Evolutionary conservation across 2,329 filamentous ascomycete genomes (phyloP).

Genomic region (Venturia pyrina): DNA sequence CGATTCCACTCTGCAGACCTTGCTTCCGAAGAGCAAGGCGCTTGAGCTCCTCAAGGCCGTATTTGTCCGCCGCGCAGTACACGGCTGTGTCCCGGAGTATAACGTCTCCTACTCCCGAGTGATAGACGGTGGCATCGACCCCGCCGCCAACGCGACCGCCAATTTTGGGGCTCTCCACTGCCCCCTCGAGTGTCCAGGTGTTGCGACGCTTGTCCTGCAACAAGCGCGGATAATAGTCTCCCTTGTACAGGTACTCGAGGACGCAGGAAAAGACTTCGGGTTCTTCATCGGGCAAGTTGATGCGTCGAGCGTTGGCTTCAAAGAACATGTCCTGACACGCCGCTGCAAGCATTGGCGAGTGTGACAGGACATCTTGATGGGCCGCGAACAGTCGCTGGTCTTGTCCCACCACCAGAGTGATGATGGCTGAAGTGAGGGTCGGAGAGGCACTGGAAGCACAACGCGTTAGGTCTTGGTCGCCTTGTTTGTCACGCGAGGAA

Average conservation of each 20-base stretch:
- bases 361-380: conserved; percentile 81
- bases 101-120: conserved; percentile 62
- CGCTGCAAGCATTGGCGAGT: conserved; percentile 74
- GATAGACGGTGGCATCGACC: conserved; percentile 67
- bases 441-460: conserved; percentile 28
- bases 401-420: conserved; percentile 74
- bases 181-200: conserved; percentile 83
- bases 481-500: neutral
- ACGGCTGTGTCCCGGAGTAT: conserved; percentile 87
- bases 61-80: conserved; percentile 86
- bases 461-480: neutral
- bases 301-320: conserved; percentile 58
- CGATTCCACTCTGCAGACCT: conserved; percentile 83
- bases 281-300: conserved; percentile 69
- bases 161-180: conserved; percentile 38
- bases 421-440: conserved; percentile 58
- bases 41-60: conserved; percentile 88
- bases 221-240: conserved; percentile 87
- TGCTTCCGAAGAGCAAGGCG: conserved; percentile 86
- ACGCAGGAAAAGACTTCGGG: conserved; percentile 88
- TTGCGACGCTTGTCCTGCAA: conserved; percentile 76
- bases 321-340: conserved; percentile 63
- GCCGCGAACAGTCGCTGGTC: conserved; percentile 89
- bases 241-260: conserved; percentile 96
- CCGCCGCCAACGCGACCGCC: conserved; percentile 44